Evolutionary conservation across 2,329 filamentous ascomycete genomes (phyloP).

Genomic region (Escovopsis weberi): DNA sequence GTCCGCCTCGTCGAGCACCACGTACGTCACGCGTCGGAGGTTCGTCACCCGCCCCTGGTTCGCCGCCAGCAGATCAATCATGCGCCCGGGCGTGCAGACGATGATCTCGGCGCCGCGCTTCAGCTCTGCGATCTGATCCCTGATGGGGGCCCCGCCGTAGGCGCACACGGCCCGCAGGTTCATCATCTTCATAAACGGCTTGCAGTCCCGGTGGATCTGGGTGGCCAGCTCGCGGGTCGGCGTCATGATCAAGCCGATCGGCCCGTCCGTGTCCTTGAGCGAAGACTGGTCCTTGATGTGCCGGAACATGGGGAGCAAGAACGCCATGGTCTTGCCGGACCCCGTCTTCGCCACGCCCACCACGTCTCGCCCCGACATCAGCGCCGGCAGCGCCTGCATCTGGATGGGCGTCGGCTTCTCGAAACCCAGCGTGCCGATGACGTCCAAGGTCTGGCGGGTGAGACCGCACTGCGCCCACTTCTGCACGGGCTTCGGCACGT

Average conservation of each 20-base stretch:
- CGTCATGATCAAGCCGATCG: constrained; percentile 78
- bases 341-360: constrained; percentile 96
- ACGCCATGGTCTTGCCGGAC: constrained; percentile 93
- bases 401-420: constrained; percentile 88
- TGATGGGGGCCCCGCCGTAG: constrained; percentile 90
- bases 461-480: constrained; percentile 96
- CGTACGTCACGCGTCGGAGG: constrained; percentile 74
- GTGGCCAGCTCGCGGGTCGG: constrained; percentile 87
- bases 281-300: constrained; percentile 90
- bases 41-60: constrained; percentile 94
- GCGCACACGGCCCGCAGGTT: constrained; percentile 78
- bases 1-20: constrained; percentile 93
- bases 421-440: constrained; percentile 68
- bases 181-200: constrained; percentile 80
- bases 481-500: constrained; percentile 83
- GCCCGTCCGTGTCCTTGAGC: constrained; percentile 71
- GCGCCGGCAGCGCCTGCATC: constrained; percentile 81
- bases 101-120: constrained; percentile 93
- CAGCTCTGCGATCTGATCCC: constrained; percentile 91
- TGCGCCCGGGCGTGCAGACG: constrained; percentile 84
- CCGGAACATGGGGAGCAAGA: constrained; percentile 90
- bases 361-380: constrained; percentile 92
- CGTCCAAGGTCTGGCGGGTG: constrained; percentile 72
- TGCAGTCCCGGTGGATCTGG: constrained; percentile 90
- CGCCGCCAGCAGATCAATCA: constrained; percentile 88